Evolutionary conservation across 148 eudicot species (phyloP).

Genomic region (Suaeda aralocaspica): DNA sequence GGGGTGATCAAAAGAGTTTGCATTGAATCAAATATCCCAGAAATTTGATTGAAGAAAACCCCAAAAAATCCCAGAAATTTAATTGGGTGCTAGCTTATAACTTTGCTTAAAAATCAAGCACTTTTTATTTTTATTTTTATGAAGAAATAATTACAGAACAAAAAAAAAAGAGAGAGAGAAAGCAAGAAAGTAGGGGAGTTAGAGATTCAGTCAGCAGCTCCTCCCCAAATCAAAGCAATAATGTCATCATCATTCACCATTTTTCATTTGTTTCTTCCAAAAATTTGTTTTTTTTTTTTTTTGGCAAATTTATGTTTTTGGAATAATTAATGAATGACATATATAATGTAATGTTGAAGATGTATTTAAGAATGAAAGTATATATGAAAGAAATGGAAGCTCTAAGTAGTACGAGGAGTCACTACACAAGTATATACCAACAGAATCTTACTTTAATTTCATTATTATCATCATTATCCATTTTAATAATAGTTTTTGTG

Average conservation of each 20-base stretch:
- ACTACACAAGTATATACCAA: too few relatives aligned
- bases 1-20: not conserved
- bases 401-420: too few relatives aligned
- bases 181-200: conserved; percentile 5
- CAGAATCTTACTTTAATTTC: too few relatives aligned
- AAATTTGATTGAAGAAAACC: not conserved
- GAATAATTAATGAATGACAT: not conserved
- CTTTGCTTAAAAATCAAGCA: conserved; percentile 14
- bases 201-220: conserved; percentile 38
- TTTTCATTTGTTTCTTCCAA: not conserved
- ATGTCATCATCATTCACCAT: conserved; percentile 43
- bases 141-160: too few relatives aligned
- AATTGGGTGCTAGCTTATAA: not conserved
- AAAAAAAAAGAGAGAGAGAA: not conserved
- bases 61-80: conserved; percentile 9
- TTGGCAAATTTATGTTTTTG: not conserved
- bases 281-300: conserved; percentile 21
- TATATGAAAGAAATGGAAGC: too few relatives aligned
- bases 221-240: conserved; percentile 50
- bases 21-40: conserved; percentile 5
- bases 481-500: too few relatives aligned
- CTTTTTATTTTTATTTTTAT: conserved; percentile 6
- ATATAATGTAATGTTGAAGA: too few relatives aligned
- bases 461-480: too few relatives aligned
- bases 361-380: too few relatives aligned